These are phyloP conservation scores for Fusarium irregulare DNA, from an alignment of 2,329 filamentous ascomycete genomes.

Conservation along the genomic window DNA sequence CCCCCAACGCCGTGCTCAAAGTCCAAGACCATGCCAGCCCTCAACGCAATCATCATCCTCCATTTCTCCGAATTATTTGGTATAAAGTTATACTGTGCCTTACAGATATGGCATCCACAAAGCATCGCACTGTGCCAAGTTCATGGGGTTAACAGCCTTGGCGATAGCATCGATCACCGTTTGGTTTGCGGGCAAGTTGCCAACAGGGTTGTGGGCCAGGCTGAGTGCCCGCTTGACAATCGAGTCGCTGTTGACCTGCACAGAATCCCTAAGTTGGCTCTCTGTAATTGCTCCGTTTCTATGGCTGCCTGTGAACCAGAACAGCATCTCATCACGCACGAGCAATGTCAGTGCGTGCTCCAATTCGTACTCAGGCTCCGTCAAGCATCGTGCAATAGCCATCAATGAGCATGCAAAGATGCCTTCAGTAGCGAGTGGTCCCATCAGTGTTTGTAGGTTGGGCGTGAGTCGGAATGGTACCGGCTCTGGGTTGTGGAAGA, in stretches of 20 bases:
- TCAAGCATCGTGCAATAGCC: constrained; percentile 94
- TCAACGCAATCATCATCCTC: constrained; percentile 1
- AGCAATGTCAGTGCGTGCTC: constrained; percentile 95
- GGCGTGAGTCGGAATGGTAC: constrained; percentile 98
- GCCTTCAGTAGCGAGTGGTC: constrained; percentile 92
- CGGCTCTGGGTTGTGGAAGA: constrained; percentile 94
- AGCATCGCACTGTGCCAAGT: constrained; percentile 87
- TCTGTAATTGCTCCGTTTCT: constrained; percentile 64
- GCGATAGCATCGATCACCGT: constrained; percentile 95
- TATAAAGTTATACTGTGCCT: constrained; percentile 28
- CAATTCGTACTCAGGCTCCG: constrained; percentile 89
- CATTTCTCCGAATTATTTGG: constrained; percentile 6
- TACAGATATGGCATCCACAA: constrained; percentile 98
- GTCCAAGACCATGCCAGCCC: constrained; percentile 29
- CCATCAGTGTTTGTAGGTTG: constrained; percentile 95
- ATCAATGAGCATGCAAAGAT: constrained; percentile 96
- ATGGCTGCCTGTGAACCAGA: constrained; percentile 89
- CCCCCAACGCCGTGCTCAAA: constrained; percentile 48
- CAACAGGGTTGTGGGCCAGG: constrained; percentile 80
- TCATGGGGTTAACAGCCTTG: constrained; percentile 92
- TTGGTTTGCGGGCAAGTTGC: constrained; percentile 93
- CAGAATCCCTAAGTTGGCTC: constrained; percentile 78
- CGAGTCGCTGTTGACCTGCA: constrained; percentile 87
- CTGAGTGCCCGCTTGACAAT: constrained; percentile 92
- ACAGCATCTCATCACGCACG: constrained; percentile 97